Percentiles rank a stretch among this genome's conserved stretches.
Evolutionary conservation across 805 yeast species (phyloP).

Genomic region (Debaryomyces castellii): DNA sequence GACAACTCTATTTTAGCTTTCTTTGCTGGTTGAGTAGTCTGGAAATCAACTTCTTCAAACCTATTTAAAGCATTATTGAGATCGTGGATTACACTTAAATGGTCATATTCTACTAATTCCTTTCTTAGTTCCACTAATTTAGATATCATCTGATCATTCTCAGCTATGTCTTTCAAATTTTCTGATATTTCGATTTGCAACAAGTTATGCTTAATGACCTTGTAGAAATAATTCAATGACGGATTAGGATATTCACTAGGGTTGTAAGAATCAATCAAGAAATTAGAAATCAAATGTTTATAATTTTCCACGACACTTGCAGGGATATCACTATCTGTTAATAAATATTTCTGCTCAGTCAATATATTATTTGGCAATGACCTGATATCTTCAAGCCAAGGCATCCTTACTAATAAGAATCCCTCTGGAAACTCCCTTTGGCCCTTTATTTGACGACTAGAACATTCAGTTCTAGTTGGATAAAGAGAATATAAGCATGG

Average conservation of each 20-base stretch:
- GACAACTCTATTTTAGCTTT: not conserved
- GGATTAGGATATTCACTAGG: slow-evolving; percentile 68
- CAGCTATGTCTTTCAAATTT: slow-evolving; percentile 11
- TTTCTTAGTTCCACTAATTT: slow-evolving; percentile 12
- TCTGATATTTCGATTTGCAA: slow-evolving; percentile 43
- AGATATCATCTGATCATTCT: slow-evolving; percentile 20
- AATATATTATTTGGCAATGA: slow-evolving; percentile 50
- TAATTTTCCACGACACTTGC: slow-evolving; percentile 16
- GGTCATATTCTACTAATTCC: slow-evolving; percentile 4
- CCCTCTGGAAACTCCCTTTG: slow-evolving; percentile 61
- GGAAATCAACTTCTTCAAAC: slow-evolving; percentile 8
- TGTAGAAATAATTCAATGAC: slow-evolving; percentile 62
- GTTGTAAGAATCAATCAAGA: slow-evolving; percentile 47
- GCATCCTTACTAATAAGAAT: slow-evolving; percentile 63
- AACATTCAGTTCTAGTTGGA: slow-evolving; percentile 43
- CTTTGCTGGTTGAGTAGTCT: too few relatives aligned
- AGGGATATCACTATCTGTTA: slow-evolving; percentile 6
- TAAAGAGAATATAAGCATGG: slow-evolving; percentile 61
- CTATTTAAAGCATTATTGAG: slow-evolving; percentile 11
- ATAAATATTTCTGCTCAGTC: slow-evolving; percentile 11
- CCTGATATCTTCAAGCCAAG: slow-evolving; percentile 76
- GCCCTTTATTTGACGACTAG: slow-evolving; percentile 14
- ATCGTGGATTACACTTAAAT: slow-evolving; percentile 6
- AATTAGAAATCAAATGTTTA: slow-evolving; percentile 31
- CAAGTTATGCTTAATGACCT: slow-evolving; percentile 60